These are phyloP conservation scores for Cupressus sempervirens DNA, from an alignment of 75 land plant genomes.

Conservation along the genomic window DNA sequence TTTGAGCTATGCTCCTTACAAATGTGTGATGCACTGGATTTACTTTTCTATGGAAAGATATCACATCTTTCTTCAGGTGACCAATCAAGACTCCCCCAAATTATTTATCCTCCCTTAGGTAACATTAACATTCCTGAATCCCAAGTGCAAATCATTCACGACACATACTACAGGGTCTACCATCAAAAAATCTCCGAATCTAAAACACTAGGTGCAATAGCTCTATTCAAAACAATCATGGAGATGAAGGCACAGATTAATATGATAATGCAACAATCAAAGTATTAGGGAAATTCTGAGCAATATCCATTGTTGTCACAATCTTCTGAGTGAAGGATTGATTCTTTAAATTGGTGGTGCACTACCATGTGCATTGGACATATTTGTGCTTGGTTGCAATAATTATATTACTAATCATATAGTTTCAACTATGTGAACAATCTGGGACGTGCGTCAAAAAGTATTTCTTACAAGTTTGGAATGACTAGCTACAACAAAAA, in stretches of 20 bases:
- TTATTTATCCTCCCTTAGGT: constrained; percentile 73
- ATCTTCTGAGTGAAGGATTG: too few species aligned
- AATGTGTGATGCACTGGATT: neutral
- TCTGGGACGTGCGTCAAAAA: too few species aligned
- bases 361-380: too few species aligned
- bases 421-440: too few species aligned
- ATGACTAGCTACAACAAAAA: too few species aligned
- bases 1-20: constrained; percentile 10
- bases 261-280: neutral
- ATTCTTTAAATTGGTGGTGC: too few species aligned
- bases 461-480: too few species aligned
- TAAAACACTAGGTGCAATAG: constrained; percentile 64
- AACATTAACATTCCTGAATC: constrained; percentile 72
- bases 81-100: constrained; percentile 77
- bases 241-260: neutral
- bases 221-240: constrained; percentile 30
- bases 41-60: constrained; percentile 28
- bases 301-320: too few species aligned
- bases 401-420: too few species aligned
- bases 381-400: too few species aligned
- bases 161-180: constrained; percentile 60
- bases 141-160: constrained; percentile 75
- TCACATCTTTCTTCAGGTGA: constrained; percentile 68
- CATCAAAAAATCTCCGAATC: constrained; percentile 63
- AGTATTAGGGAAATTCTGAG: neutral